phyloP scores from a whole-genome alignment of 495 filamentous ascomycete species.

The Podospora pseudoanserina region DNA sequence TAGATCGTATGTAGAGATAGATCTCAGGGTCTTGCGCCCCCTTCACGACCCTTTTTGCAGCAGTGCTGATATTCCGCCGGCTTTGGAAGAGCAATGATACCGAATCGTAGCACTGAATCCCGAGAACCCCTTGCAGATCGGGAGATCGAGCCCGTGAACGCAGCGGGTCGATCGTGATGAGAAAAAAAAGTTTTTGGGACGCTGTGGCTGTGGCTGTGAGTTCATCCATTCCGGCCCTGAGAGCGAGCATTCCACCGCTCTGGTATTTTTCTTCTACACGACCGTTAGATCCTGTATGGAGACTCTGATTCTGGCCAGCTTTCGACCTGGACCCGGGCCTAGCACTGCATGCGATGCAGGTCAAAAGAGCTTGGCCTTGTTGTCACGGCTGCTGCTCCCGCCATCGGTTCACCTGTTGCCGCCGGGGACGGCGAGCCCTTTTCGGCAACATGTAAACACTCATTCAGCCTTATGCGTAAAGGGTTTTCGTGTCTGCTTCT shows the following conservation, averaged over 20 bases:
- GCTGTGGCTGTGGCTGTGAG: neutral
- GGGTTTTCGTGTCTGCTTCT: neutral
- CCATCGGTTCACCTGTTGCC: neutral
- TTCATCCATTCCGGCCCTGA: neutral
- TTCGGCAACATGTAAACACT: neutral
- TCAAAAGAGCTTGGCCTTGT: neutral
- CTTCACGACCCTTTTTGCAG: neutral
- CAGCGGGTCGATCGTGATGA: neutral
- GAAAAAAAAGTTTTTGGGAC: neutral
- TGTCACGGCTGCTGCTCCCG: neutral
- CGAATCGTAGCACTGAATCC: neutral
- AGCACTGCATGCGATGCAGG: neutral
- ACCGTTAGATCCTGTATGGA: neutral
- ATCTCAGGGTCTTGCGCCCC: neutral
- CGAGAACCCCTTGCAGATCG: neutral
- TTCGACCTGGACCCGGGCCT: neutral
- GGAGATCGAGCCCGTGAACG: neutral
- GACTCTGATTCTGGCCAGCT: neutral
- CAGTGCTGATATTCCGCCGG: neutral
- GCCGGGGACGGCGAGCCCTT: neutral
- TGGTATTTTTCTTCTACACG: neutral
- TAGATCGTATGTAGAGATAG: neutral
- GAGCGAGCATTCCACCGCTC: neutral
- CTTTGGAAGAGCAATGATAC: neutral
- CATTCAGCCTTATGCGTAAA: neutral